Base-by-base conservation (phyloP, 441 rosid genomes). In the Adansonia grandidieri region DNA sequence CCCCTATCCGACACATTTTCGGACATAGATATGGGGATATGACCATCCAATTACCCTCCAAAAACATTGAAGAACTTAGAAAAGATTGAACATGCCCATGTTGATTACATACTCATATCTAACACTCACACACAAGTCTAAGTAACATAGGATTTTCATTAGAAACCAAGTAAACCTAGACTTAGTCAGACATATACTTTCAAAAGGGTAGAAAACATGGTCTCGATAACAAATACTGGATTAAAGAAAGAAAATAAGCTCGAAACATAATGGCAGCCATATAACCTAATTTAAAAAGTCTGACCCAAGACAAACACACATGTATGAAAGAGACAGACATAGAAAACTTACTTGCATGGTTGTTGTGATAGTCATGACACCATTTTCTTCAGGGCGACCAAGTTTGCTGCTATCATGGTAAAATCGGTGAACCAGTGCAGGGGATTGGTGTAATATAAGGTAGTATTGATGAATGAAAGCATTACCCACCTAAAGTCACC, bases 401-500 rank as follows among this genome's bases (percentile, higher is more conserved):
- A 94, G 87, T 87, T 89, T 89, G 76, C 98, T 96, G 13, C 28
- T 54, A 70, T 94, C 97, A 74, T 91, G 92, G 80, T 96, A 96
- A 84, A 96, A 96, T 2, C 90, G 88, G 82, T 89, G 89, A 62
- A 94, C 96, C 73, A 79, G 88, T 76, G 87, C 88, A 1, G 99
- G 98, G 1, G 90, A 87, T 62, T 89, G 89, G 74, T 87, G 88
- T 86, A 91, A 65, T 65, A 96, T 87, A 32, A 73, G 86, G 87
- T 96, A 96, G 87, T 96, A 96, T 68, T 91, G 99, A 74, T 79
- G 90, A 44, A 92, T 94, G 85, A 96, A 96, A 1, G 92, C 93
- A 76, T 81, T 89, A 24, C 93, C 97, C 50, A 96, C 94, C 99
- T 95, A 81, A 5, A 76, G 6, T 51, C 63, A 85, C 37, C 54